Evolutionary conservation across 202 grass and related monocot species (phyloP).

Genomic region (Carex sylvatica): DNA sequence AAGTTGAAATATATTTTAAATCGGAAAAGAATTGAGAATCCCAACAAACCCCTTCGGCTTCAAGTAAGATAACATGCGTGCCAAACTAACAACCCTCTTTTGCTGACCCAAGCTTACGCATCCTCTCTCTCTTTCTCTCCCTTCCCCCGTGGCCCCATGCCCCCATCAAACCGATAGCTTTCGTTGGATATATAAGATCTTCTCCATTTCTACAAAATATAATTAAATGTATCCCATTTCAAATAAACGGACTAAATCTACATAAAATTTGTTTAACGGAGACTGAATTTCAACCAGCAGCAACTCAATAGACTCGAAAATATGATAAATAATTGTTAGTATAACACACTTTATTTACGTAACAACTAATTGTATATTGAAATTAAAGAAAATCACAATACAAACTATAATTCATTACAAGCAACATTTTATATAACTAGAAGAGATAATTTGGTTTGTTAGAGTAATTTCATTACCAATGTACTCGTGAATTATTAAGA

Average conservation of each 20-base stretch:
- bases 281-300: no score
- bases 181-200: neutral
- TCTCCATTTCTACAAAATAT: neutral
- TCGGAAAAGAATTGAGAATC: neutral
- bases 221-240: no score
- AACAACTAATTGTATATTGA: neutral
- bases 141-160: no score
- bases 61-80: conserved; percentile 25
- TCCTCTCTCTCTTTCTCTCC: neutral
- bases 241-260: no score
- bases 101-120: conserved; percentile 30
- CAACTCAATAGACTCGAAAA: no score
- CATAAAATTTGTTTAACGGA: no score
- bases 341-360: neutral
- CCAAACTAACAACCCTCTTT: conserved; percentile 27
- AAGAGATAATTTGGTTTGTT: no score
- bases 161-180: neutral
- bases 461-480: no score
- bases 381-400: neutral
- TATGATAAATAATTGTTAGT: neutral
- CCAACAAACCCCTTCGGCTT: conserved; percentile 18
- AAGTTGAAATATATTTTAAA: neutral
- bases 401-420: neutral
- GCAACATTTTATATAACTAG: neutral
- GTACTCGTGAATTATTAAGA: no score